These are phyloP conservation scores for Massariosphaeria phaeospora DNA, from an alignment of 495 filamentous ascomycete species.

Conservation along the genomic window DNA sequence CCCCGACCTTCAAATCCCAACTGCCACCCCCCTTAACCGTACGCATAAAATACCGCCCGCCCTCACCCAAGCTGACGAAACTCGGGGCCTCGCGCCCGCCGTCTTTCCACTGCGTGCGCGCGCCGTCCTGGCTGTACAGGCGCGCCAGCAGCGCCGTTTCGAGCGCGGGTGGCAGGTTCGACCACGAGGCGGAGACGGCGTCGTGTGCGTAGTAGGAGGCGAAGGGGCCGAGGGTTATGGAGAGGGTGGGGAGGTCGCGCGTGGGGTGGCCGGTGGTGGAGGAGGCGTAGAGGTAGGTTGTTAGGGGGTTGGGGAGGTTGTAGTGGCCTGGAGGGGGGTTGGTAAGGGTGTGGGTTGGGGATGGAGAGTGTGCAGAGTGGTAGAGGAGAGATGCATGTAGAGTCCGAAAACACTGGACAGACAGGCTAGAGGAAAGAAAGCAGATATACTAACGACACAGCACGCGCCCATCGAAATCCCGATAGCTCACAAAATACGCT, in stretches of 20 bases:
- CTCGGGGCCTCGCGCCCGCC: slow-evolving; percentile 19
- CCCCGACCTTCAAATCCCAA: slow-evolving; percentile 28
- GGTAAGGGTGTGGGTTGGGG: neutral
- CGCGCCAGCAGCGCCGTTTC: slow-evolving; percentile 23
- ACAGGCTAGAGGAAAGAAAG: neutral
- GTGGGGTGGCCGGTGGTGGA: slow-evolving; percentile 16
- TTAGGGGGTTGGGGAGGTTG: slow-evolving; percentile 31
- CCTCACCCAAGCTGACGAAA: slow-evolving; percentile 28
- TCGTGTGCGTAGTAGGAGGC: slow-evolving; percentile 32
- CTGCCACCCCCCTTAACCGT: slow-evolving; percentile 26
- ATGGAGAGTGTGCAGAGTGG: neutral
- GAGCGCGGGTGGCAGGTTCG: slow-evolving; percentile 22
- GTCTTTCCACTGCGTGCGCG: slow-evolving; percentile 23
- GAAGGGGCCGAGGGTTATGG: slow-evolving; percentile 26
- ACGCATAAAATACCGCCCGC: slow-evolving; percentile 29
- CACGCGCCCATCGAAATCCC: slow-evolving; percentile 23
- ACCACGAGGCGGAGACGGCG: slow-evolving; percentile 20
- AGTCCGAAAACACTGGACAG: neutral
- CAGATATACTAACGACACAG: slow-evolving; percentile 19
- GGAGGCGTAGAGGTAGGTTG: slow-evolving; percentile 27
- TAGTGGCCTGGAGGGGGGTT: slow-evolving; percentile 22
- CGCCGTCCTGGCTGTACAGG: slow-evolving; percentile 5
- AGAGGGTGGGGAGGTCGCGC: slow-evolving; percentile 27
- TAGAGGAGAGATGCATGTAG: neutral
- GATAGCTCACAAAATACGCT: slow-evolving; percentile 27